Percentiles rank a stretch among this genome's conserved stretches.
phyloP scores from a whole-genome alignment of 2,329 filamentous ascomycete species.

The Pleomassaria siparia region DNA sequence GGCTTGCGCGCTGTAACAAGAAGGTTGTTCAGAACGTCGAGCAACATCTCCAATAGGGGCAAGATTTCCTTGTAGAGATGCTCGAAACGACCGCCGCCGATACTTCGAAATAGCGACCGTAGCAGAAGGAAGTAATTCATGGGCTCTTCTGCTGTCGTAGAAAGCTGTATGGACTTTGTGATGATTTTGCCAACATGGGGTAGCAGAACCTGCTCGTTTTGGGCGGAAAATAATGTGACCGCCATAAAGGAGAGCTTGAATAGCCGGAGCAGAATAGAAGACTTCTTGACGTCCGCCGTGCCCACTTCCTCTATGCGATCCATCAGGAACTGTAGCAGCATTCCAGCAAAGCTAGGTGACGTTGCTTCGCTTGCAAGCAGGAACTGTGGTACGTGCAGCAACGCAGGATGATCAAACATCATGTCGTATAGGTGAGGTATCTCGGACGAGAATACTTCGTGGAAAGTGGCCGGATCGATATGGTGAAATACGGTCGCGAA shows the following conservation, averaged over 20 bases:
- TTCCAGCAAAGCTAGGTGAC: constrained; percentile 94
- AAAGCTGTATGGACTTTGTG: constrained; percentile 94
- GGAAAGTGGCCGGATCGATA: constrained; percentile 96
- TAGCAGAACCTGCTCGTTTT: constrained; percentile 93
- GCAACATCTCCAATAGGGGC: constrained; percentile 91
- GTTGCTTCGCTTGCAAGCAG: constrained; percentile 98
- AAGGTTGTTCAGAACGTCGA: constrained; percentile 95
- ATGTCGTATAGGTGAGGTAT: constrained; percentile 96
- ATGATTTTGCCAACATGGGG: constrained; percentile 97
- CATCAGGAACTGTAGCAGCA: constrained; percentile 98
- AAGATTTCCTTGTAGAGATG: constrained; percentile 98
- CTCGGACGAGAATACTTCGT: constrained; percentile 97
- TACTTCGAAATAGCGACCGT: constrained; percentile 90
- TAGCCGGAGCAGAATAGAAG: constrained; percentile 85
- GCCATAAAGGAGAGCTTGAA: constrained; percentile 99
- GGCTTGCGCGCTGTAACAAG: constrained; percentile 88
- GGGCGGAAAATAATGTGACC: constrained; percentile 88
- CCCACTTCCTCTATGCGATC: constrained; percentile 93
- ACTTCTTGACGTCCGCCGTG: constrained; percentile 86
- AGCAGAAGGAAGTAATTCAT: constrained; percentile 98
- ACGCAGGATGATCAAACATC: constrained; percentile 93
- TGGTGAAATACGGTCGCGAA: constrained; percentile 99
- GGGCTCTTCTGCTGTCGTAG: constrained; percentile 91
- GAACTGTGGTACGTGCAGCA: constrained; percentile 96
- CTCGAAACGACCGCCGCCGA: constrained; percentile 95